Evolutionary conservation across 352 stramenopile genomes (phyloP).

Genomic region (Globisporangium paroecandrum): DNA sequence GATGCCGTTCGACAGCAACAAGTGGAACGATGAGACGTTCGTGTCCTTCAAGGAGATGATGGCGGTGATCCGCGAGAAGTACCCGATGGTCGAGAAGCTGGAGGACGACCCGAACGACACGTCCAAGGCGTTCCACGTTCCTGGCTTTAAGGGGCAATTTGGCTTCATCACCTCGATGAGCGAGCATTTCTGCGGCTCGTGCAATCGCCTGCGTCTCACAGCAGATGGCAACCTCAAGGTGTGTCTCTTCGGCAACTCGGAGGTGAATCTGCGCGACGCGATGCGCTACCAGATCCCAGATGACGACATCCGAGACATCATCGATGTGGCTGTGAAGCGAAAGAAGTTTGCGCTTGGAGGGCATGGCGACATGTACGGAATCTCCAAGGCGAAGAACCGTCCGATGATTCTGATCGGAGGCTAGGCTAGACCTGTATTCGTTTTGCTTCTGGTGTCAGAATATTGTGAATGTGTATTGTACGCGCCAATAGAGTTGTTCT

Average conservation of each 20-base stretch:
- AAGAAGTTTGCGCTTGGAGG: conserved; percentile 95
- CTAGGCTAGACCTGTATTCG: conserved; percentile 32
- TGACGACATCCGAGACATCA: conserved; percentile 83
- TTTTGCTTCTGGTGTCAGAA: not conserved
- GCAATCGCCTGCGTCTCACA: conserved; percentile 96
- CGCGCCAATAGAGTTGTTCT: conserved; percentile 13
- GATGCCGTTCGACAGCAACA: conserved; percentile 99
- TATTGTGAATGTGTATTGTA: conserved; percentile 9
- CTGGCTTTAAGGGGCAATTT: conserved; percentile 66
- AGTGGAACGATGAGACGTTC: conserved; percentile 92
- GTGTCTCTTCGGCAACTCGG: conserved; percentile 95
- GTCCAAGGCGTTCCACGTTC: conserved; percentile 91
- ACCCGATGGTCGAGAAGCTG: conserved; percentile 50
- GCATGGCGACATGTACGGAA: conserved; percentile 92
- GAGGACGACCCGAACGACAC: conserved; percentile 91
- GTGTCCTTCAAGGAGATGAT: conserved; percentile 94
- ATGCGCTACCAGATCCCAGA: conserved; percentile 79
- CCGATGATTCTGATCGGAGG: conserved; percentile 98
- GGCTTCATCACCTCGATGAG: conserved; percentile 99
- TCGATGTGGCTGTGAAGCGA: conserved; percentile 86
- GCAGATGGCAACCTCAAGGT: conserved; percentile 95
- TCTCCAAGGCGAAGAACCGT: conserved; percentile 91
- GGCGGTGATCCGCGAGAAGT: conserved; percentile 34
- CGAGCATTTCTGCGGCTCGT: conserved; percentile 96
- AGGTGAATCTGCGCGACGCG: conserved; percentile 91